Base-by-base conservation (phyloP, 75 land plant genomes). In the Pinus taeda region DNA sequence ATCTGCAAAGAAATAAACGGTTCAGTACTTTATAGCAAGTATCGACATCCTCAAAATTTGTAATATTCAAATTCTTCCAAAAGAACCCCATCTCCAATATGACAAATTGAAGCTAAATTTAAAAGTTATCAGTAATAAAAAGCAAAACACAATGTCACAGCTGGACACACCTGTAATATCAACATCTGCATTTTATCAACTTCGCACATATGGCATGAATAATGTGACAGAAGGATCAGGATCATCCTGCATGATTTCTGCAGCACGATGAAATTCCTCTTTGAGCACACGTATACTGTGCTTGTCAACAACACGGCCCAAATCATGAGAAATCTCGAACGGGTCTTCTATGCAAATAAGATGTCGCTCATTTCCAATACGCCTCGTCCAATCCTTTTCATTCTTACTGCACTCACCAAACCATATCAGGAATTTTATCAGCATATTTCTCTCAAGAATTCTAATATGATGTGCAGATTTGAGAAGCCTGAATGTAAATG, bases 341-440 rank as follows among this genome's bases (percentile, higher is more conserved):
- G 99, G 99, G 75, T 97, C 99, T 75, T 97, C 99, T 70, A 97
- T 97, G 90, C 99, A 95, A 63, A 97, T 97, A 14, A 97, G 73
- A 77, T 97, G 99, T 26, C 99, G 85, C 75, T 97, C 99, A 83
- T 93, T 95, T 6, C 98, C 99, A 57, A 93, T 83, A 30, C 98
- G 85, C 69, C 94, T 88, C 24, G 99, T 97, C 99, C 99, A 97
- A 49, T 93, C 98, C 85, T 97, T 97, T 55, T 74, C 88, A 71
- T 79, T 83, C 79, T 97, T 97, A 86, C 99, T 96, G 88, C 70
- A 77, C 42, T 9, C 49, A 39, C 79, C 42, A 76, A 62, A 18
- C 37, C 59, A 75, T 39, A 18, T 39, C 15, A 1, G 49, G 21
- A 42, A 20, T 39, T n/a, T 36, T 45, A 69, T 69, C 72, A 69